These are phyloP conservation scores for Penicillium odoratum DNA, from an alignment of 495 filamentous ascomycete genomes.

Conservation along the genomic window DNA sequence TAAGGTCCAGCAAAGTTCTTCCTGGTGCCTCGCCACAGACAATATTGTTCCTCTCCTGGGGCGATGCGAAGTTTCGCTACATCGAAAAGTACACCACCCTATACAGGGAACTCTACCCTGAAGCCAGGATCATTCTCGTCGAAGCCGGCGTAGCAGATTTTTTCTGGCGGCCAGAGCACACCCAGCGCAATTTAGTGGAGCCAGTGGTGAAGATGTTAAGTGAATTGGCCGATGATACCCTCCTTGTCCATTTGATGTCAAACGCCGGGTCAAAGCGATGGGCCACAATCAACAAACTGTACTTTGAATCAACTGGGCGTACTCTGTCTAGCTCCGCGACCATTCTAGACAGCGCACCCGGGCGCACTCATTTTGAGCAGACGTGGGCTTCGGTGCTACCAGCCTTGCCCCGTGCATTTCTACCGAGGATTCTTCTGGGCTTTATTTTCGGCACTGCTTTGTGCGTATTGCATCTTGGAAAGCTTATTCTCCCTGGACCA, in stretches of 20 bases:
- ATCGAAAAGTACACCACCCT: slow-evolving; percentile 2
- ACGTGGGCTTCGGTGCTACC: background rate
- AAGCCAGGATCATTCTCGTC: background rate
- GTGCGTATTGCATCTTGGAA: slow-evolving; percentile 1
- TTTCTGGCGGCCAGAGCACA: background rate
- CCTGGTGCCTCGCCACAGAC: background rate
- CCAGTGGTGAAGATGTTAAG: background rate
- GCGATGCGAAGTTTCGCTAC: background rate
- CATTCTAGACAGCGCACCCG: background rate
- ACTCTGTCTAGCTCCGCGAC: background rate
- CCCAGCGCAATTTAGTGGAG: background rate
- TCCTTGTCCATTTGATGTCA: background rate
- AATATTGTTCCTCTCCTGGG: slow-evolving; percentile 1
- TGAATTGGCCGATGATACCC: background rate
- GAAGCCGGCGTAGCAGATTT: background rate
- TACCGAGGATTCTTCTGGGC: background rate
- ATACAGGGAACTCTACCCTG: background rate
- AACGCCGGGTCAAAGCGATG: background rate
- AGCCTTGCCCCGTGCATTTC: background rate
- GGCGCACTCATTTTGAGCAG: background rate
- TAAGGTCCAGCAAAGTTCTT: background rate
- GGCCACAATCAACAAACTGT: background rate
- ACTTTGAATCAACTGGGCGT: background rate
- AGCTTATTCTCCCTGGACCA: background rate
- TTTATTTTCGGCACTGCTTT: background rate